These are phyloP conservation scores for Arthrinium phaeospermum DNA, from an alignment of 2,329 filamentous ascomycete genomes.

Conservation along the genomic window DNA sequence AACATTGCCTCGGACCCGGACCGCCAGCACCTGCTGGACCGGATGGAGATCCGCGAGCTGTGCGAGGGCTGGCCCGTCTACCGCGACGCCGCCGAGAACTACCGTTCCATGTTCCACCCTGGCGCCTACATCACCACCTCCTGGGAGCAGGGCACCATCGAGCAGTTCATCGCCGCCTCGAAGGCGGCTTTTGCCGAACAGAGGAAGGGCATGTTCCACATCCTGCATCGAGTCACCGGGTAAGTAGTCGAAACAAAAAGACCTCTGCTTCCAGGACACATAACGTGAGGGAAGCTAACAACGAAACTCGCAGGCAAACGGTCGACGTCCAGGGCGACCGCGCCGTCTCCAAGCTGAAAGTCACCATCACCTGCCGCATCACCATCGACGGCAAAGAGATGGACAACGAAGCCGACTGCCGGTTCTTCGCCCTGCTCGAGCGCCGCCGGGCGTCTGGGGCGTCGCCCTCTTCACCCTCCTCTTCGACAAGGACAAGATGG, in stretches of 20 bases:
- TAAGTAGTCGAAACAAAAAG: too few relatives aligned
- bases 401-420: conserved; percentile 53
- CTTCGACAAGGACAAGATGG: conserved; percentile 60
- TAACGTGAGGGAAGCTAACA: not conserved
- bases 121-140: conserved; percentile 56
- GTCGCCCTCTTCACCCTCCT: conserved; percentile 52
- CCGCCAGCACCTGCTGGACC: not conserved
- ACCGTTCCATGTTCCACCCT: conserved; percentile 55
- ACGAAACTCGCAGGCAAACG: not conserved
- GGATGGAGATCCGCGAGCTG: not conserved
- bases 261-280: not conserved
- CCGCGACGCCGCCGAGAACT: conserved; percentile 55
- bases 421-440: conserved; percentile 53
- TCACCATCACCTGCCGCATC: conserved; percentile 56
- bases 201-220: conserved; percentile 46
- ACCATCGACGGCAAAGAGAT: conserved; percentile 46
- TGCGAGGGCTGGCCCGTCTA: not conserved
- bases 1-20: not conserved
- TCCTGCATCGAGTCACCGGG: conserved; percentile 49
- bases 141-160: conserved; percentile 50
- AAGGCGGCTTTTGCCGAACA: conserved; percentile 40
- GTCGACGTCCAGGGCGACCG: conserved; percentile 43
- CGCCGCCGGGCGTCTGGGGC: conserved; percentile 46
- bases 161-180: conserved; percentile 46
- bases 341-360: conserved; percentile 56